Evolutionary conservation across 176 grass and related monocot genomes (phyloP).

Genomic region (Lolium rigidum): DNA sequence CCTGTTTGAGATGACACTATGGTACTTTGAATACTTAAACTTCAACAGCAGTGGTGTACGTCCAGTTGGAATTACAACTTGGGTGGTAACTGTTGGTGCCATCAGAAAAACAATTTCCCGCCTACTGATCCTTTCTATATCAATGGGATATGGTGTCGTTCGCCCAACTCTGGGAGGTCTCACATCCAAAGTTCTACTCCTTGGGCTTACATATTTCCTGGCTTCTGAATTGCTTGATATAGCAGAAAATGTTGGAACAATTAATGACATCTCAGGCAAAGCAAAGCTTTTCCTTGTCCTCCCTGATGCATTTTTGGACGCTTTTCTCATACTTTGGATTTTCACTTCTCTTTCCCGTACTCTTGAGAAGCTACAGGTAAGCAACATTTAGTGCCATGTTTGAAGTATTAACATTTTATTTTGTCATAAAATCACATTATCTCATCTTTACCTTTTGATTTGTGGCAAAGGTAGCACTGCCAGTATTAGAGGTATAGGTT

Average conservation of each 20-base stretch:
- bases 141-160: conserved; percentile 99
- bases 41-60: conserved; percentile 88
- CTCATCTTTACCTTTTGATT: not conserved
- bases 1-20: conserved; percentile 96
- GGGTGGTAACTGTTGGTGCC: conserved; percentile 96
- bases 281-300: conserved; percentile 90
- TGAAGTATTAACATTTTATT: not conserved
- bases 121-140: conserved; percentile 91
- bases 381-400: not conserved
- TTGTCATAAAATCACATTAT: conserved; percentile 24
- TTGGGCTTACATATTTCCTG: conserved; percentile 97
- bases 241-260: conserved; percentile 96
- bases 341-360: conserved; percentile 98
- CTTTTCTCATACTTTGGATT: conserved; percentile 99
- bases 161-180: conserved; percentile 94
- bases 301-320: conserved; percentile 95
- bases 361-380: conserved; percentile 94
- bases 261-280: conserved; percentile 98
- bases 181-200: conserved; percentile 93
- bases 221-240: conserved; percentile 87
- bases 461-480: not conserved
- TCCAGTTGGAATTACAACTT: conserved; percentile 94
- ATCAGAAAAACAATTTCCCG: conserved; percentile 94
- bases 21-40: conserved; percentile 98
- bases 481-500: not conserved